phyloP scores from a whole-genome alignment of 129 eudicot species.

The Chrysanthemum seticuspe region DNA sequence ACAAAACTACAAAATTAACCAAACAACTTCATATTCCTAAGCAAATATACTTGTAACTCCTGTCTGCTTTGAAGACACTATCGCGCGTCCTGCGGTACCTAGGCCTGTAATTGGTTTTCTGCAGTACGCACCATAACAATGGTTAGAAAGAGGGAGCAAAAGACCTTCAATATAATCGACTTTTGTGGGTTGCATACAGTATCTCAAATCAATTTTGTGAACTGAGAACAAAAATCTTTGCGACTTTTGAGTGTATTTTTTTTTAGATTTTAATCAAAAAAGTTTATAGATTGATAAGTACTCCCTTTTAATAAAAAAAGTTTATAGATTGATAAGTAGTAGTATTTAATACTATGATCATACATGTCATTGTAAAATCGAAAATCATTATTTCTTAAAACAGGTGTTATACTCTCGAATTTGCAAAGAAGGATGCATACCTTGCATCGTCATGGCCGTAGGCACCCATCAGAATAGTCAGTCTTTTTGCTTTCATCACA shows the following conservation, averaged over 20 bases:
- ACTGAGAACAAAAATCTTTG: background rate
- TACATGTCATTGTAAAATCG: too few relatives aligned
- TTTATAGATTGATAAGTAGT: background rate
- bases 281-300: background rate
- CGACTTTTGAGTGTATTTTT: background rate
- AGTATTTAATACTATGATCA: too few relatives aligned
- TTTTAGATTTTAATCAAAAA: too few relatives aligned
- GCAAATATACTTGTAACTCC: conserved; percentile 61
- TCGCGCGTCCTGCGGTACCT: conserved; percentile 42
- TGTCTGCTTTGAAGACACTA: conserved; percentile 55
- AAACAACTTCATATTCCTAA: conserved; percentile 22
- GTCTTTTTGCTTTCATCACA: conserved; percentile 44
- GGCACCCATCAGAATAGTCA: conserved; percentile 54
- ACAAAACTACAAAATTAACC: conserved; percentile 15
- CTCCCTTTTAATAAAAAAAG: too few relatives aligned
- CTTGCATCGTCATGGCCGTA: conserved; percentile 40
- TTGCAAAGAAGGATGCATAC: conserved; percentile 27
- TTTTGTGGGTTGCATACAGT: too few relatives aligned
- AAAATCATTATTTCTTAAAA: too few relatives aligned
- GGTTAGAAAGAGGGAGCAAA: background rate
- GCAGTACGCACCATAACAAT: conserved; percentile 12
- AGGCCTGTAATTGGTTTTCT: conserved; percentile 55
- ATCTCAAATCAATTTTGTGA: too few relatives aligned
- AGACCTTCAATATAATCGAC: too few relatives aligned
- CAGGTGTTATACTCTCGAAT: background rate